Base-by-base conservation (phyloP, 305 asterid genomes). In the Fraxinus sp. region DNA sequence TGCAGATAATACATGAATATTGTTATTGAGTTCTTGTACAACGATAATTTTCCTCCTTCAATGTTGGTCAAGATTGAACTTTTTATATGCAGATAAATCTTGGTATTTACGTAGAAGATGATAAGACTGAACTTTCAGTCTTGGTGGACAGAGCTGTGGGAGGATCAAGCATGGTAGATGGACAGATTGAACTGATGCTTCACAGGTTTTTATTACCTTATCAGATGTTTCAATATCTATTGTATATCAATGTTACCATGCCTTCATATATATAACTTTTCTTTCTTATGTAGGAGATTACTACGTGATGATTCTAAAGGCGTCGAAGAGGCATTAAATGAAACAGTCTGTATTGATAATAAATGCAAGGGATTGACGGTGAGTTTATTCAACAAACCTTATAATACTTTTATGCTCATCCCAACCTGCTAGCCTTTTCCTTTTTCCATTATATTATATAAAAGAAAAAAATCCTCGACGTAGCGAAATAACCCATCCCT, bases 141-240 rank as follows among this genome's bases (percentile, higher is more conserved):
- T 88, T 95, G 89, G 99, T 95, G 82, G 99, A 95, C 90, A 92
- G 99, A 59, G 89, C 99, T 76, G 93, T 92, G 74, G 98, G 98
- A 84, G 99, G 98, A 78, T 92, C 99, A 74, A 95, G 99, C 89
- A 83, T 94, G 79, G 85, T 84, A 80, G 97, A 94, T 86, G 98
- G 99, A 39, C 93, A 95, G 84, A 62, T 95, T 89, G 99, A 95
- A 86, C 86, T 95, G 83, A 94, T 94, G 99, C 97, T 94, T 81
- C 99, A 95, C 80, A 90, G 98, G 95, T 88, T 85, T 74, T 39
- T 76, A 22, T 59, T 8, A 33, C 76, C 44, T 74, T 68, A 26
- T 62, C 57, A 44, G 77, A 71, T 70, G n/a, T 83, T 64, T 26
- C 52, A 16, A 28, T n/a, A 37, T 64, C 30, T 26, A 76, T 80